Evolutionary conservation across 148 eudicot genomes (phyloP).

Genomic region (Drosera capensis): DNA sequence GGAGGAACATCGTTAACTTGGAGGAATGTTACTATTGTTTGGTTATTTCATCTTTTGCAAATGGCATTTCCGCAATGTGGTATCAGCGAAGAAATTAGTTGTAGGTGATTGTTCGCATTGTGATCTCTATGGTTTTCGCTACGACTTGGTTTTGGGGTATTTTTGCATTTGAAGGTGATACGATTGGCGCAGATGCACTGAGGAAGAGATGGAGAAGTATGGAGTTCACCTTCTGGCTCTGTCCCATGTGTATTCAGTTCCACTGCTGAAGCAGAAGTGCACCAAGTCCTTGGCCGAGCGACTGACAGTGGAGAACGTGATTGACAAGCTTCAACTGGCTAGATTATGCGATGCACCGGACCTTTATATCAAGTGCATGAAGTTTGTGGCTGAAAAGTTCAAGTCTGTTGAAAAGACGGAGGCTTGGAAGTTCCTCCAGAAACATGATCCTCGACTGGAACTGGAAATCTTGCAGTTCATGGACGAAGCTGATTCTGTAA

Average conservation of each 20-base stretch:
- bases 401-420: conserved; percentile 67
- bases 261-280: conserved; percentile 71
- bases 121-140: too few relatives aligned
- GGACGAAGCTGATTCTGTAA: conserved; percentile 73
- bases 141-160: too few relatives aligned
- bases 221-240: conserved; percentile 71
- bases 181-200: conserved; percentile 34
- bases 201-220: conserved; percentile 65
- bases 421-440: conserved; percentile 64
- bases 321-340: conserved; percentile 75
- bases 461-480: conserved; percentile 84
- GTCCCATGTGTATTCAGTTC: conserved; percentile 71
- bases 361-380: conserved; percentile 67
- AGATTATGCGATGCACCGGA: conserved; percentile 80
- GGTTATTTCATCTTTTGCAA: too few relatives aligned
- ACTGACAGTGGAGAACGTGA: conserved; percentile 49
- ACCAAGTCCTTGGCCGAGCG: conserved; percentile 35
- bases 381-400: conserved; percentile 28
- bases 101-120: too few relatives aligned
- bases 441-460: conserved; percentile 73
- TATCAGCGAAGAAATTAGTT: too few relatives aligned
- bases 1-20: too few relatives aligned
- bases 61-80: too few relatives aligned
- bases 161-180: neutral
- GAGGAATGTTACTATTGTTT: too few relatives aligned